These are phyloP conservation scores for Trifolium repens DNA, from an alignment of 306 rosid genomes.

Conservation along the genomic window DNA sequence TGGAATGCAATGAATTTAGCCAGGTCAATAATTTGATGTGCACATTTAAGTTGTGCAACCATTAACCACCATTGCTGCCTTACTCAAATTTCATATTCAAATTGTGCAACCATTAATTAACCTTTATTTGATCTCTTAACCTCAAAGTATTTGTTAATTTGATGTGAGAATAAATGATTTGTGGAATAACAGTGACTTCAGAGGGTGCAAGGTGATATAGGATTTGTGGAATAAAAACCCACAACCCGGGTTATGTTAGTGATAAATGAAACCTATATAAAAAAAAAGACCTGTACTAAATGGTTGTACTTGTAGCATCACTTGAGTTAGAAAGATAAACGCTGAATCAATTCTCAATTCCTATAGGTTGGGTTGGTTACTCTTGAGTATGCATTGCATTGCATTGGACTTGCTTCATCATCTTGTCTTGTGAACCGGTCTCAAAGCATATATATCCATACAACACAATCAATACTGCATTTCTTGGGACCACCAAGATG, in stretches of 20 bases:
- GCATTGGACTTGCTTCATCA: constrained; percentile 41
- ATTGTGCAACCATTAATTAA: too few relatives aligned
- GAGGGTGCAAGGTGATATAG: constrained; percentile 33
- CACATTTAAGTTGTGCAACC: too few relatives aligned
- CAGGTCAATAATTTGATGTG: too few relatives aligned
- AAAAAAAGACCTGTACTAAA: constrained; percentile 36
- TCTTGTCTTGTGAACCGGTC: constrained; percentile 37
- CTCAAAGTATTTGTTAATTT: too few relatives aligned
- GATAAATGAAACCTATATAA: constrained; percentile 19
- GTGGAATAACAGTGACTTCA: constrained; percentile 40
- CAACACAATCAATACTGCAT: not conserved
- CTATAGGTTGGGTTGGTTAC: constrained; percentile 41
- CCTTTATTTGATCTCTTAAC: too few relatives aligned
- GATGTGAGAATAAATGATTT: too few relatives aligned
- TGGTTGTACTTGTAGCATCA: constrained; percentile 36
- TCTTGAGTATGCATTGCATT: constrained; percentile 34
- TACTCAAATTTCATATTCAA: too few relatives aligned
- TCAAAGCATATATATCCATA: constrained; percentile 42
- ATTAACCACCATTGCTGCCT: too few relatives aligned
- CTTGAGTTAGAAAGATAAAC: constrained; percentile 41
- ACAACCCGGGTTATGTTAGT: constrained; percentile 44
- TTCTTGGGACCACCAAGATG: constrained; percentile 35
- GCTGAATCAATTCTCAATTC: constrained; percentile 46
- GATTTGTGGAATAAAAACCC: constrained; percentile 36
- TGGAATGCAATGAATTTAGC: too few relatives aligned